Conservation (phyloP, 225 moss, liverwort and hornwort species). For the Bryoerythrophyllum caledonicum region DNA sequence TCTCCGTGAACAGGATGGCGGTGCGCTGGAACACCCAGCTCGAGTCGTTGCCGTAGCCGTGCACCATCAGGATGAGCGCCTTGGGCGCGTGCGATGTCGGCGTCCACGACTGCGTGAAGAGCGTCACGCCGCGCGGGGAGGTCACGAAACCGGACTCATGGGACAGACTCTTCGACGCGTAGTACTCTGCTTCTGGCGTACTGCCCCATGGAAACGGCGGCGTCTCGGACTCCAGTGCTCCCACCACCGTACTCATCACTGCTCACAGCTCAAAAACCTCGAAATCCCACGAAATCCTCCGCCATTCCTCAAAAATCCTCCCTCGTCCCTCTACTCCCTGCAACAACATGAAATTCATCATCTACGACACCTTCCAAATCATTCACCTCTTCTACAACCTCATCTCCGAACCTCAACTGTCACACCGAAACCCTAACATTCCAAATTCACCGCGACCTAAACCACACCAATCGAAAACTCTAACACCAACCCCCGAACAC, state of each 20-base stretch:
- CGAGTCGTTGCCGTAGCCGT: slow-evolving; percentile 86
- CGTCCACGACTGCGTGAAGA: slow-evolving; percentile 83
- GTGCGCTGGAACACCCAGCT: slow-evolving; percentile 92
- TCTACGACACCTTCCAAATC: neutral
- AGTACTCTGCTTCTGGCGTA: slow-evolving; percentile 71
- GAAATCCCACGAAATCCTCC: too few species aligned
- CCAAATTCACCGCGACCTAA: too few species aligned
- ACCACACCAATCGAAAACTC: too few species aligned
- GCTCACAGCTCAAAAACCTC: slow-evolving; percentile 19
- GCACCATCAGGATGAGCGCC: slow-evolving; percentile 87
- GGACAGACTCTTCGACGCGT: slow-evolving; percentile 46
- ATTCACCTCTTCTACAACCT: too few species aligned
- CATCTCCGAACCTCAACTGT: too few species aligned
- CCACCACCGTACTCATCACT: slow-evolving; percentile 26
- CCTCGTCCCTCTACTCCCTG: neutral
- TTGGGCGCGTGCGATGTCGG: slow-evolving; percentile 49
- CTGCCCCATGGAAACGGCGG: slow-evolving; percentile 80
- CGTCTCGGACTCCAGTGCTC: neutral
- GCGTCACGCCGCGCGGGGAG: slow-evolving; percentile 55
- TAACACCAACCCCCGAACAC: too few species aligned
- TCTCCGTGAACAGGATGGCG: slow-evolving; percentile 75
- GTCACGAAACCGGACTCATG: slow-evolving; percentile 50
- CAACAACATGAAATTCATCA: neutral
- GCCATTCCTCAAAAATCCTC: too few species aligned
- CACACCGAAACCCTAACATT: too few species aligned